These are phyloP conservation scores for Sporothrix schenckii DNA, from an alignment of 2,329 filamentous ascomycete genomes.

Conservation along the genomic window DNA sequence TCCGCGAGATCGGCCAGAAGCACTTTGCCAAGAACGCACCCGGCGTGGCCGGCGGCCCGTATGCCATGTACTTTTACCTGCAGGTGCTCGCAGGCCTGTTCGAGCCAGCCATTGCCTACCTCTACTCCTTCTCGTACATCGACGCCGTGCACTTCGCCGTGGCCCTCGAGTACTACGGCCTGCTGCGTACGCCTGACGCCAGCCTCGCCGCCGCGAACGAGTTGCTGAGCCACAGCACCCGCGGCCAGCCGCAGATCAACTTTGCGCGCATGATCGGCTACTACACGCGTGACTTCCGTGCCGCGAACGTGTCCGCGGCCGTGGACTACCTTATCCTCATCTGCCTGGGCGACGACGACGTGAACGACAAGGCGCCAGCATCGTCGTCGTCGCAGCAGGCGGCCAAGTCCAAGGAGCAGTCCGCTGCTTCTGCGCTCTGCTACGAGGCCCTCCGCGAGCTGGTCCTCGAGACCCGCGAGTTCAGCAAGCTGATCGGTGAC, in stretches of 20 bases:
- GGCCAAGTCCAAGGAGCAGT: constrained; percentile 36
- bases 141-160: constrained; percentile 95
- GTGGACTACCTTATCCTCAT: constrained; percentile 92
- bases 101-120: constrained; percentile 86
- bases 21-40: constrained; percentile 81
- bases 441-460: constrained; percentile 92
- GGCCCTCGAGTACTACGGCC: constrained; percentile 82
- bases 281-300: constrained; percentile 94
- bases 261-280: constrained; percentile 92
- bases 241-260: constrained; percentile 79
- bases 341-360: constrained; percentile 81
- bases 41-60: constrained; percentile 74
- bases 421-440: constrained; percentile 78
- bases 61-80: constrained; percentile 91
- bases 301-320: constrained; percentile 83
- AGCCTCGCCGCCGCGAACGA: constrained; percentile 66
- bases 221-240: constrained; percentile 66
- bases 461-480: constrained; percentile 94
- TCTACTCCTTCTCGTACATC: constrained; percentile 89
- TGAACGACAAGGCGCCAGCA: constrained; percentile 44
- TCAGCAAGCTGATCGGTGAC: constrained; percentile 90
- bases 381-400: constrained; percentile 43
- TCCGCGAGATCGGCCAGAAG: constrained; percentile 85
- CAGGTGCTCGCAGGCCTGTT: constrained; percentile 91
- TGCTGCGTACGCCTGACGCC: constrained; percentile 85